Conservation (phyloP, 169 alveolate species). For the Babesia divergens region DNA sequence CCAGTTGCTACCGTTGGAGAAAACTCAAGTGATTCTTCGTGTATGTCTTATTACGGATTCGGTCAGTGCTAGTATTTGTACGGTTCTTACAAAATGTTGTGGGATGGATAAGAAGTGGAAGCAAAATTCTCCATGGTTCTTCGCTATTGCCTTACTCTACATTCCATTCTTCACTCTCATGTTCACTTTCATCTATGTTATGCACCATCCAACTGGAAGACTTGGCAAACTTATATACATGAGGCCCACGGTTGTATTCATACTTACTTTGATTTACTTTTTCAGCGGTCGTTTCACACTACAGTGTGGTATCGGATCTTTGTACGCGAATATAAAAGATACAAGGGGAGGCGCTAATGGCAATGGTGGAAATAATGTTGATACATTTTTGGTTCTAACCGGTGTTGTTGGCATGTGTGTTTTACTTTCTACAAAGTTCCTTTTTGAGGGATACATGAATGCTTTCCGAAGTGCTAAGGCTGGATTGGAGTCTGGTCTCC, state of each 20-base stretch:
- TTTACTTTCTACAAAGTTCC: background rate
- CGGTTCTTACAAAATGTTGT: background rate
- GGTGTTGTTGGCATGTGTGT: background rate
- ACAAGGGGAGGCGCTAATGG: background rate
- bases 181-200: background rate
- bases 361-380: background rate
- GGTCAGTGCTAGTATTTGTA: background rate
- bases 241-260: background rate
- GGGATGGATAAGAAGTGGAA: background rate
- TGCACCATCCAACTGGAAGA: conserved; percentile 7
- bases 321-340: background rate
- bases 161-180: background rate
- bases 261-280: background rate
- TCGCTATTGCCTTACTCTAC: background rate
- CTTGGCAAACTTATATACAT: background rate
- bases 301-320: background rate
- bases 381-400: background rate
- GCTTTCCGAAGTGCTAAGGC: conserved; percentile 24
- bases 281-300: background rate
- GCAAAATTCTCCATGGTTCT: background rate
- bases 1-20: background rate
- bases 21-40: background rate
- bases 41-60: background rate
- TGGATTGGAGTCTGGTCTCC: conserved; percentile 24
- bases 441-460: conserved; percentile 5